phyloP scores from a whole-genome alignment of 2,329 filamentous ascomycete species.

The Colletotrichum neosansevieriae region DNA sequence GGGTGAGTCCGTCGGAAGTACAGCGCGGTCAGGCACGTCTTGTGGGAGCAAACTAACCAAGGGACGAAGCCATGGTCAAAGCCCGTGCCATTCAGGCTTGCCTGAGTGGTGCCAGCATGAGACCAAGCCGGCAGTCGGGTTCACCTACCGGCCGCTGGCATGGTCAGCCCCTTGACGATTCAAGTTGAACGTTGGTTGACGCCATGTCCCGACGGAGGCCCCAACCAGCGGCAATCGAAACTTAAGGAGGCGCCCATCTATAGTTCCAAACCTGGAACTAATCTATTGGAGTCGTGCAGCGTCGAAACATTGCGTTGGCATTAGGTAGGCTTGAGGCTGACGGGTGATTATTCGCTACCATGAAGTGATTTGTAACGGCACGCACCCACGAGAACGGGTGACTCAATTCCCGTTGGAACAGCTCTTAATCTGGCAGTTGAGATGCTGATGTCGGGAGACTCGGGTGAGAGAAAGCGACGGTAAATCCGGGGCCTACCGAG shows the following conservation, averaged over 20 bases:
- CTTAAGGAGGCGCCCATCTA: constrained; percentile 20
- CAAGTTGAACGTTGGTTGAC: constrained; percentile 21
- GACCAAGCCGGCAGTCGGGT: constrained; percentile 24
- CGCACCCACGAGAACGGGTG: too few species aligned
- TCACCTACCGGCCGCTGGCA: constrained; percentile 10
- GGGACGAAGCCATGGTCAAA: too few species aligned
- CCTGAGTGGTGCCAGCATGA: constrained; percentile 13
- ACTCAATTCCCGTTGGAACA: not conserved
- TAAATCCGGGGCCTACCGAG: constrained; percentile 18
- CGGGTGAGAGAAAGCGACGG: not conserved
- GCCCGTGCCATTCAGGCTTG: too few species aligned
- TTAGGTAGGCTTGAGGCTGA: not conserved
- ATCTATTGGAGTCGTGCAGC: constrained; percentile 9
- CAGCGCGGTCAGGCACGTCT: constrained; percentile 11
- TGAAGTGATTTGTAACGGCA: not conserved
- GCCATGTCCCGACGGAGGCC: constrained; percentile 4
- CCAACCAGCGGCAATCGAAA: constrained; percentile 21
- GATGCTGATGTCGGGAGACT: too few species aligned
- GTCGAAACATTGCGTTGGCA: not conserved
- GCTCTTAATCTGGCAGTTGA: not conserved
- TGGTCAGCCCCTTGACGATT: constrained; percentile 20
- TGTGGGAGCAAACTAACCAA: not conserved
- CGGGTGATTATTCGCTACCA: not conserved
- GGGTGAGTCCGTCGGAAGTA: constrained; percentile 7
- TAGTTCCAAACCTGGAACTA: not conserved